phyloP scores from a whole-genome alignment of 441 rosid genomes.

The Arabidopsis hybrid region DNA sequence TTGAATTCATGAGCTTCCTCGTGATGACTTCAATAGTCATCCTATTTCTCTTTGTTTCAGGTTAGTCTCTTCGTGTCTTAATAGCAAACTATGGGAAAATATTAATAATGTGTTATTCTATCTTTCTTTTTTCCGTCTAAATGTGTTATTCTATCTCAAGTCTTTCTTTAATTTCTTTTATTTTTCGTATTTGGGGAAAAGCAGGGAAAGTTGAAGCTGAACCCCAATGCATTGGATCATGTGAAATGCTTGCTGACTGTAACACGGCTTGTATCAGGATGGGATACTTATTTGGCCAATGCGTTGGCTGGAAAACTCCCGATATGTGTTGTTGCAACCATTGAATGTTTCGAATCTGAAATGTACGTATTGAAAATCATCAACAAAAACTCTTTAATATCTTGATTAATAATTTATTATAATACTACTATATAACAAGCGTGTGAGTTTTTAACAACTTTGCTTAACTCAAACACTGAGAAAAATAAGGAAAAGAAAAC shows the following conservation, averaged over 20 bases:
- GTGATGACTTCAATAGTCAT: conserved; percentile 9
- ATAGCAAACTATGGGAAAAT: not conserved
- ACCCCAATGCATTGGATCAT: not conserved
- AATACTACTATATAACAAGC: not conserved
- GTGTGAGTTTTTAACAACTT: not conserved
- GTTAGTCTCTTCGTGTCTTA: not conserved
- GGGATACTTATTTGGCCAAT: not conserved
- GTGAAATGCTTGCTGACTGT: not conserved
- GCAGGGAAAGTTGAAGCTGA: conserved; percentile 11
- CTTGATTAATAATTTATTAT: not conserved
- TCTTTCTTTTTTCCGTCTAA: too few species aligned
- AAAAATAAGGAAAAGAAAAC: too few species aligned
- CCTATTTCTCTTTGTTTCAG: conserved; percentile 15
- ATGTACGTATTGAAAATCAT: not conserved
- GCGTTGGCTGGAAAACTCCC: not conserved
- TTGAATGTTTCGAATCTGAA: not conserved
- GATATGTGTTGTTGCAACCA: not conserved
- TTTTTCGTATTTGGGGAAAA: not conserved
- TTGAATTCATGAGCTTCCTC: conserved; percentile 26
- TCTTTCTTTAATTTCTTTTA: not conserved
- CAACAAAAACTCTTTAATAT: not conserved
- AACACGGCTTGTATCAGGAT: not conserved
- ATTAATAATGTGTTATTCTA: not conserved
- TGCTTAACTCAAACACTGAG: not conserved
- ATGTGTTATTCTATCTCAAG: not conserved